Evolutionary conservation across 352 stramenopile species (phyloP), one percentile per base, ranked within the genome.

Genomic region (Globisporangium cystogenes): DNA sequence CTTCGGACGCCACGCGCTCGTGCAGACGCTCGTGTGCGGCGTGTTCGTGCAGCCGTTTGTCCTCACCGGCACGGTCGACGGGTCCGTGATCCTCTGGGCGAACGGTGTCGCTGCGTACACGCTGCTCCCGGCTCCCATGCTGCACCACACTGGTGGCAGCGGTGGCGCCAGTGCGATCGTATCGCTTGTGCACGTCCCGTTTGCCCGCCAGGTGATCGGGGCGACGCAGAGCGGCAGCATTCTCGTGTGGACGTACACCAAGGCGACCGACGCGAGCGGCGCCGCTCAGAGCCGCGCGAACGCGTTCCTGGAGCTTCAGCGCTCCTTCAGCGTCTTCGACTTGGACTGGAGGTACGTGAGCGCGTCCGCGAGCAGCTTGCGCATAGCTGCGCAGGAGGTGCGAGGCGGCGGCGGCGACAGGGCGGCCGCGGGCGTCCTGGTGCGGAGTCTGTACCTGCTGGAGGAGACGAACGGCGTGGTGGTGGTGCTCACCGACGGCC

Each of bases 1-100:
- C 0, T 90, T 90, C 49, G 80, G 80, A 14, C 72, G 76, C 11
- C 74, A 86, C 44, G 76, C 80, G 10, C 51, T 86, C 4, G 56
- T 79, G 0, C 70, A 87, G 51, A 78, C 75, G 0, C 64, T 74
- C 21, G 20, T 74, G 4, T 88, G 76, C 27, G 76, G 59, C 16
- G 55, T 65, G 20, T 66, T 63, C 15, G 60, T 82, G 0, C 37
- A 54, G 37, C 70, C 65, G 26, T 90, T 82, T 29, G 65, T 83
- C 4, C 18, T 90, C 6, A 87, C 75, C 0, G 80, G 76, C 20
- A 81, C 68, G 21, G 55, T 67, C 29, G 72, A 74, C 37, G 77
- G 75, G 12, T 61, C 53, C 1, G 47, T 90, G 15, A 55, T 88
- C 5, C 14, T 88, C 10, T 90, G 80, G 76, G 65, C 84, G 8